Percentiles rank a stretch among this genome's conserved stretches.
Evolutionary conservation across 1,284 basidiomycete species (phyloP).

Genomic region (Leccinum fallax): DNA sequence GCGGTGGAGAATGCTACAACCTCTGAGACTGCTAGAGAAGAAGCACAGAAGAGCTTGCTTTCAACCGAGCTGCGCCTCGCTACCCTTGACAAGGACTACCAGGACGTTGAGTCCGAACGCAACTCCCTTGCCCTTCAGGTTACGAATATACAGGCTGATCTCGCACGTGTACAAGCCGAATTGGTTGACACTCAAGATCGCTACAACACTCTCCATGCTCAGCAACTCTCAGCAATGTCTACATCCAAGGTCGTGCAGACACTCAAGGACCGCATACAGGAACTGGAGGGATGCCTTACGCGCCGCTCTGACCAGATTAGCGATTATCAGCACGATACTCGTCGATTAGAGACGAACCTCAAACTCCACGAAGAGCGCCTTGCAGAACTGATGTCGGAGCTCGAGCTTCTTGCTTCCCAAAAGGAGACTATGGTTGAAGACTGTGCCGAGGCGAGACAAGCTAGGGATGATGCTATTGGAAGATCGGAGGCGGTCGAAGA

Average conservation of each 20-base stretch:
- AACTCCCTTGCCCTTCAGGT: constrained; percentile 62
- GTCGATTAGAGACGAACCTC: constrained; percentile 70
- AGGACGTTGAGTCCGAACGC: constrained; percentile 61
- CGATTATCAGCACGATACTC: constrained; percentile 73
- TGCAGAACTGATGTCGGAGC: constrained; percentile 62
- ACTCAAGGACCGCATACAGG: constrained; percentile 61
- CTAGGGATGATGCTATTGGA: constrained; percentile 60
- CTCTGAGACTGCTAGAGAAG: constrained; percentile 39
- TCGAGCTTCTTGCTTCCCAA: constrained; percentile 63
- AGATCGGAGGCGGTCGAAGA: constrained; percentile 45
- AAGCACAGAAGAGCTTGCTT: constrained; percentile 35
- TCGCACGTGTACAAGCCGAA: constrained; percentile 52
- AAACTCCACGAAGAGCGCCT: constrained; percentile 72
- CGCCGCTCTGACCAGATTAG: constrained; percentile 70
- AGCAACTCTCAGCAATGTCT: constrained; percentile 63
- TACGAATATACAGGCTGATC: constrained; percentile 60
- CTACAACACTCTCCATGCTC: constrained; percentile 59
- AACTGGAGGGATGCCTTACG: constrained; percentile 61
- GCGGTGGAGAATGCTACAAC: constrained; percentile 35
- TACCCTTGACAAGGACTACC: constrained; percentile 45
- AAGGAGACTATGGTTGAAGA: constrained; percentile 81
- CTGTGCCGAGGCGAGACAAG: constrained; percentile 69
- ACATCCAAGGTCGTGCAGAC: constrained; percentile 53
- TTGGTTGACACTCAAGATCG: constrained; percentile 56
- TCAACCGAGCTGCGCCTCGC: constrained; percentile 36